Percentiles rank a stretch among this genome's conserved stretches.
Evolutionary conservation across 148 eudicot genomes (phyloP).

Genomic region (Rhododendron ferrugineum): DNA sequence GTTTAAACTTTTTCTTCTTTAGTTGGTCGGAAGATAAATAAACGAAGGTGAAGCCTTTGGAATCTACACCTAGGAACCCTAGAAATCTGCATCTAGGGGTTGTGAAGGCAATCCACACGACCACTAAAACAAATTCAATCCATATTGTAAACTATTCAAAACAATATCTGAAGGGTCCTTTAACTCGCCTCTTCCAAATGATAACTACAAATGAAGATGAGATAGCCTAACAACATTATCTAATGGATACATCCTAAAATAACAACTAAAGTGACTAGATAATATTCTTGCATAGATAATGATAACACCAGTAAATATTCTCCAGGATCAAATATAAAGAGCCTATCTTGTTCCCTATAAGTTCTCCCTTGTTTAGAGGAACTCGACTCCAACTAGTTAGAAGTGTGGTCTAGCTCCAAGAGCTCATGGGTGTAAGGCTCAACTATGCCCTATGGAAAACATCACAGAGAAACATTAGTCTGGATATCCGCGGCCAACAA

Average conservation of each 20-base stretch:
- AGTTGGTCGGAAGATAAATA: neutral
- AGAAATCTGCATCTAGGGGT: neutral
- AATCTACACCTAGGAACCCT: neutral
- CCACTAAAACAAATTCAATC: neutral
- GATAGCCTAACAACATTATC: neutral
- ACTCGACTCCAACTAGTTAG: neutral
- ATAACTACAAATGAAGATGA: neutral
- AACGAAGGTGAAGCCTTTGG: neutral
- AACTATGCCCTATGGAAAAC: neutral
- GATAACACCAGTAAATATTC: neutral
- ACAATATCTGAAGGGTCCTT: neutral
- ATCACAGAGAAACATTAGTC: neutral
- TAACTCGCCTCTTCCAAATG: neutral
- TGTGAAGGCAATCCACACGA: neutral
- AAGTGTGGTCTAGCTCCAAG: neutral
- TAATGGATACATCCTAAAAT: neutral
- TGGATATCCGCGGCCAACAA: neutral
- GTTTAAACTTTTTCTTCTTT: neutral
- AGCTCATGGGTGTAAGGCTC: neutral
- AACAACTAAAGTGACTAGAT: neutral
- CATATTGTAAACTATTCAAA: neutral
- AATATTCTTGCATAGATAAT: neutral
- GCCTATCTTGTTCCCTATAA: neutral
- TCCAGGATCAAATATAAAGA: neutral
- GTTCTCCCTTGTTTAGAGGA: neutral